Evolutionary conservation across 169 alveolate species (phyloP).

Genomic region (Sarcocystis neurona): DNA sequence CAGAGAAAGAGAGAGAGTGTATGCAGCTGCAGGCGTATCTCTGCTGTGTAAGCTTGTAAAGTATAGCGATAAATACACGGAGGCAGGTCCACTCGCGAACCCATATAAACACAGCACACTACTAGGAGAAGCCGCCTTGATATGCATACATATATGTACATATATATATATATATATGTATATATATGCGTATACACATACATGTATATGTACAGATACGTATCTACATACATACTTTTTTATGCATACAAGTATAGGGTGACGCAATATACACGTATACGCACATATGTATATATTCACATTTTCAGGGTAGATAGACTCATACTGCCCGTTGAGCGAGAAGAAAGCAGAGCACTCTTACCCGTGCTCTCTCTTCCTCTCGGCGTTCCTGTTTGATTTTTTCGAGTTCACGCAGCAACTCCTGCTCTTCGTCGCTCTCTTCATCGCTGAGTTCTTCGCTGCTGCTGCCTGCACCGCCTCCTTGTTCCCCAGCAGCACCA

Average conservation of each 20-base stretch:
- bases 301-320: neutral
- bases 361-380: slow-evolving; percentile 49
- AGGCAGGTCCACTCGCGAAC: too few species aligned
- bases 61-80: neutral
- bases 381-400: slow-evolving; percentile 78
- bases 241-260: neutral
- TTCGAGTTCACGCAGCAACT: slow-evolving; percentile 81
- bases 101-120: too few species aligned
- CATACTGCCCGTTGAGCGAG: neutral
- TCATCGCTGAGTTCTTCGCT: slow-evolving; percentile 62
- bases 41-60: neutral
- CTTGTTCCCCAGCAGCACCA: too few species aligned
- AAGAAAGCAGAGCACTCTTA: neutral
- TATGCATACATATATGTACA: neutral
- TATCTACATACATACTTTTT: neutral
- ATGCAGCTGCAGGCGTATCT: neutral
- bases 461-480: slow-evolving; percentile 5
- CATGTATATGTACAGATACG: neutral
- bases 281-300: too few species aligned
- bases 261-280: neutral
- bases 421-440: slow-evolving; percentile 80
- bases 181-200: neutral
- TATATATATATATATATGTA: too few species aligned
- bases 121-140: too few species aligned
- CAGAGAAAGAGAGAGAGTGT: neutral